A percentile compares a stretch with the other conserved stretches of the same genome.
Conservation (phyloP, 768 basidiomycete species). For the Amanita jacksonii region DNA sequence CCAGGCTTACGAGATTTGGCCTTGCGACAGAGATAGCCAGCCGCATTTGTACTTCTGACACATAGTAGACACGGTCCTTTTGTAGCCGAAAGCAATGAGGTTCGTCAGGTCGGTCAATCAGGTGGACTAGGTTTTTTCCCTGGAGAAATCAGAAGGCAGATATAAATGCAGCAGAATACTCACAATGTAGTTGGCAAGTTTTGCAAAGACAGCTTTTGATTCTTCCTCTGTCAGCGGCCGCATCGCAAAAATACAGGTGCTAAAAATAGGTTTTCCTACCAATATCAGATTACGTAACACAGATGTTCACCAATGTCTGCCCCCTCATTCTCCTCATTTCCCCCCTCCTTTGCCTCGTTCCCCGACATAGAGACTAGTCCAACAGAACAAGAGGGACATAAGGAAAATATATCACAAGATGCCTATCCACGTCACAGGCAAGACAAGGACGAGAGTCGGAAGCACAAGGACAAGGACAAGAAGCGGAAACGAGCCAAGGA, state of each 20-base stretch:
- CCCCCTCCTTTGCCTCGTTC: slow-evolving; percentile 62
- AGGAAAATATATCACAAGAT: too few relatives aligned
- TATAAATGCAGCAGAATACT: slow-evolving; percentile 18
- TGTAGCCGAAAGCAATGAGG: slow-evolving; percentile 94
- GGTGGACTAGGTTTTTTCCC: slow-evolving; percentile 94
- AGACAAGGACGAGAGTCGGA: slow-evolving; percentile 16
- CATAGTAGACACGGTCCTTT: slow-evolving; percentile 93
- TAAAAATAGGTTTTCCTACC: neutral
- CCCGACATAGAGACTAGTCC: slow-evolving; percentile 60
- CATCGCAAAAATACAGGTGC: slow-evolving; percentile 41
- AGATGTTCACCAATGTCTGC: slow-evolving; percentile 28
- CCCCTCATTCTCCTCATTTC: slow-evolving; percentile 53
- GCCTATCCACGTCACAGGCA: slow-evolving; percentile 12
- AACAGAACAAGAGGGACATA: too few relatives aligned
- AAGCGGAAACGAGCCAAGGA: slow-evolving; percentile 19
- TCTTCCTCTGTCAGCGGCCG: slow-evolving; percentile 96
- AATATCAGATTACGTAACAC: slow-evolving; percentile 13
- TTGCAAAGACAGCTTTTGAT: slow-evolving; percentile 91
- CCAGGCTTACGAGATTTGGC: slow-evolving; percentile 84
- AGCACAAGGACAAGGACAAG: too few relatives aligned
- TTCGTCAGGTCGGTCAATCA: slow-evolving; percentile 91
- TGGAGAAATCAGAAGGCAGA: slow-evolving; percentile 19
- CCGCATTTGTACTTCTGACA: slow-evolving; percentile 90
- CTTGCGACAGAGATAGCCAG: slow-evolving; percentile 87
- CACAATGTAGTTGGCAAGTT: slow-evolving; percentile 96